Conservation (phyloP, 192 early-diverging fungal genomes). For the Coemansia sp. region DNA sequence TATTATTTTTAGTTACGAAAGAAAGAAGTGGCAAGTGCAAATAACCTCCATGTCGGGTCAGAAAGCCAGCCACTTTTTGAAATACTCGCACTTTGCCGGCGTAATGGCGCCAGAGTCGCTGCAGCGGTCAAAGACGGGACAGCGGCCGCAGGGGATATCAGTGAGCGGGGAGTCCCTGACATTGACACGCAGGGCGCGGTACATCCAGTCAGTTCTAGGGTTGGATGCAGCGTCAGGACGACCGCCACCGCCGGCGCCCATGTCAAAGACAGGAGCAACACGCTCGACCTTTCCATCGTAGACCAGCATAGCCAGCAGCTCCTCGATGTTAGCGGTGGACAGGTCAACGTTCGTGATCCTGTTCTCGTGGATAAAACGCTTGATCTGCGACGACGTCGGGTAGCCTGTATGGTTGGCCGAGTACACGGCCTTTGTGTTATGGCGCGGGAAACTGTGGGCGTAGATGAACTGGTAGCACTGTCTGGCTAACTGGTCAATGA, state of each 20-base stretch:
- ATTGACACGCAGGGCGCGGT: conserved; percentile 65
- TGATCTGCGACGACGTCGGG: conserved; percentile 70
- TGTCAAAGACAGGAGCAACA: conserved; percentile 57
- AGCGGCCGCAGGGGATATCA: conserved; percentile 86
- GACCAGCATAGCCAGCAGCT: conserved; percentile 77
- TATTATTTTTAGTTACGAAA: not conserved
- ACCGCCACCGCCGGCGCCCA: conserved; percentile 42
- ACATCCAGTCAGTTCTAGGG: conserved; percentile 63
- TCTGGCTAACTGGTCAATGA: conserved; percentile 76
- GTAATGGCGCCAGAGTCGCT: conserved; percentile 69
- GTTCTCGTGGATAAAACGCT: conserved; percentile 68
- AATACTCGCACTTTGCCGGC: conserved; percentile 78
- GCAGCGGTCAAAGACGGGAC: conserved; percentile 82
- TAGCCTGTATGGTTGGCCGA: conserved; percentile 67
- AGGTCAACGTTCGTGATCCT: conserved; percentile 73
- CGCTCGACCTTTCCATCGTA: conserved; percentile 84
- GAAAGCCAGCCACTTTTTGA: conserved; percentile 75
- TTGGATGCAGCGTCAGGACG: conserved; percentile 50
- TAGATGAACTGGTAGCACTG: conserved; percentile 76
- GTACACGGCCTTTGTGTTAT: conserved; percentile 59
- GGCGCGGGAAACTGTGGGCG: conserved; percentile 49
- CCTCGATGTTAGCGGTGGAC: conserved; percentile 69
- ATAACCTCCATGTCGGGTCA: conserved; percentile 12
- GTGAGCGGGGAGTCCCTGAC: conserved; percentile 61
- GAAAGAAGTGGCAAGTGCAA: not conserved